These are phyloP conservation scores for Begonia loranthoides DNA, from an alignment of 306 rosid species.

Conservation along the genomic window DNA sequence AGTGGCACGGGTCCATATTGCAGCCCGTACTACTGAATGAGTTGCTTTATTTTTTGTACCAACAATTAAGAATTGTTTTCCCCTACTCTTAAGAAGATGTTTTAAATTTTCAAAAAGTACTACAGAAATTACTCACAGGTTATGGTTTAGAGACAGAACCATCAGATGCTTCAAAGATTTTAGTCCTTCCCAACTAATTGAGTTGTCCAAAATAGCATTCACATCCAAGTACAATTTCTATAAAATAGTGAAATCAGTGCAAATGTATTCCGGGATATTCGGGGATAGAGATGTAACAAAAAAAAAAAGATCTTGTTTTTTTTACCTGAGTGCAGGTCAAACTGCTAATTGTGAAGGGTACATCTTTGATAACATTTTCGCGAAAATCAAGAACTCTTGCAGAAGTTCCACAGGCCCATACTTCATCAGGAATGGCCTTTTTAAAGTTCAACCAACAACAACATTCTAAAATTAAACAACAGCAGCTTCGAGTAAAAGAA, in stretches of 20 bases:
- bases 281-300: slow-evolving; percentile 7
- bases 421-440: slow-evolving; percentile 72
- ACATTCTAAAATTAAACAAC: neutral
- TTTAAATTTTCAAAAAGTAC: no score
- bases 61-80: no score
- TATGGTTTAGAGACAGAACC: slow-evolving; percentile 56
- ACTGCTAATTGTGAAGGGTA: slow-evolving; percentile 41
- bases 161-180: slow-evolving; percentile 38
- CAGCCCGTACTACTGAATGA: no score
- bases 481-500: no score
- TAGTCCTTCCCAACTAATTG: slow-evolving; percentile 66
- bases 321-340: slow-evolving; percentile 47
- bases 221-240: slow-evolving; percentile 52
- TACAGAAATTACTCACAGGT: slow-evolving; percentile 43
- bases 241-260: slow-evolving; percentile 14
- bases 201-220: slow-evolving; percentile 39
- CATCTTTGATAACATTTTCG: slow-evolving; percentile 37
- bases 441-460: slow-evolving; percentile 11
- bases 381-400: slow-evolving; percentile 61
- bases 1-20: no score
- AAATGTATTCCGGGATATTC: slow-evolving; percentile 9
- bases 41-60: no score
- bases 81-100: no score
- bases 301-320: slow-evolving; percentile 9
- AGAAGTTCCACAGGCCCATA: slow-evolving; percentile 55